Evolutionary conservation across 1,139 yeast species (phyloP).

Genomic region (Geotrichum phurueaensis): DNA sequence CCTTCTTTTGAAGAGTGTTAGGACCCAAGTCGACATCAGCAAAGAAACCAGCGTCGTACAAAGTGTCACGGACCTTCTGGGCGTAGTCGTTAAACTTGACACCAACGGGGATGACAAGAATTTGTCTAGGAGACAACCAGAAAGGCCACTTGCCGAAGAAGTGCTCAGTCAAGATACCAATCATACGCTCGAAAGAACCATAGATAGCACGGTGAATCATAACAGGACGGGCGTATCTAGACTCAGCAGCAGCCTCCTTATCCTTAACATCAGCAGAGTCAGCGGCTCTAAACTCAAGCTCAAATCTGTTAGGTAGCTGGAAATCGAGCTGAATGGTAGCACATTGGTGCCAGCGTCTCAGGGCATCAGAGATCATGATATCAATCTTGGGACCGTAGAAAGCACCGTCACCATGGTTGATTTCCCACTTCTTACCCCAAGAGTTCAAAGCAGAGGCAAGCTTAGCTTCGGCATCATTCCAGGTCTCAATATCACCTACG

Average conservation of each 20-base stretch:
- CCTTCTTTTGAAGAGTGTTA: constrained; percentile 93
- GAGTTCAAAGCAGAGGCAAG: constrained; percentile 67
- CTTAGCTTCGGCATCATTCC: constrained; percentile 82
- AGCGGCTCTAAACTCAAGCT: constrained; percentile 76
- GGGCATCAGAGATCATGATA: constrained; percentile 84
- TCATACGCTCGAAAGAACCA: constrained; percentile 97
- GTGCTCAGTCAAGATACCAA: constrained; percentile 94
- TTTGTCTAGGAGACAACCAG: constrained; percentile 98
- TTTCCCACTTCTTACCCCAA: constrained; percentile 81
- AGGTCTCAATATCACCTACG: constrained; percentile 78
- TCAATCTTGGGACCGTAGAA: constrained; percentile 98
- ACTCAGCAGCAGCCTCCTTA: constrained; percentile 27
- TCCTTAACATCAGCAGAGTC: constrained; percentile 40
- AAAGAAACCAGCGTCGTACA: constrained; percentile 68
- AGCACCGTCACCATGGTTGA: constrained; percentile 96
- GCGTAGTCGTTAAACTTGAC: constrained; percentile 89
- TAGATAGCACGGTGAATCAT: constrained; percentile 98
- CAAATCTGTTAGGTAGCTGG: constrained; percentile 88
- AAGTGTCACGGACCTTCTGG: constrained; percentile 60
- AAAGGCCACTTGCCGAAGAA: constrained; percentile 98
- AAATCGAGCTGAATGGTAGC: constrained; percentile 84
- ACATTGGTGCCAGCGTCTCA: constrained; percentile 93
- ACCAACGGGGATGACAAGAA: constrained; percentile 91
- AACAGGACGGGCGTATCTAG: constrained; percentile 59
- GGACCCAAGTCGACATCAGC: constrained; percentile 92